phyloP scores from a whole-genome alignment of 2,329 filamentous ascomycete genomes.

The Aspergillus quadrilineatus region DNA sequence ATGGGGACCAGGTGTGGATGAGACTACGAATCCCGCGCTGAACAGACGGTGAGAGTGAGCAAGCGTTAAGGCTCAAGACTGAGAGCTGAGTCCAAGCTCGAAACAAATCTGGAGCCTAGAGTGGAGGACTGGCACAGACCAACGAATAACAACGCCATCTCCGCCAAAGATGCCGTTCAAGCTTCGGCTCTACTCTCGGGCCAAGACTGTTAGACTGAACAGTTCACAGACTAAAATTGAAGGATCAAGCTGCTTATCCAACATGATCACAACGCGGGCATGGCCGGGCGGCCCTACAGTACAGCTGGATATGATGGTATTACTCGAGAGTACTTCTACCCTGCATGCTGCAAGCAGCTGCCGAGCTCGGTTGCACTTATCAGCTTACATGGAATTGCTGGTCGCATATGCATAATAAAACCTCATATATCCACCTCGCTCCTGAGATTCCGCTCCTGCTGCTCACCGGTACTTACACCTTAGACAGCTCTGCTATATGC shows the following conservation, averaged over 20 bases:
- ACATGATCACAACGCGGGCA: neutral
- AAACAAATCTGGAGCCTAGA: constrained; percentile 4
- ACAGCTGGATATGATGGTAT: neutral
- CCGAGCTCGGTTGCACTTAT: constrained; percentile 1
- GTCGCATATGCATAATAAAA: constrained; percentile 1
- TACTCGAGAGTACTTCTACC: neutral
- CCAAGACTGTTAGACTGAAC: neutral
- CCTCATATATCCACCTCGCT: neutral
- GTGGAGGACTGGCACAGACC: neutral
- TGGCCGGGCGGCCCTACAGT: neutral
- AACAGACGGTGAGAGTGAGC: constrained; percentile 6
- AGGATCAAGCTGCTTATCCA: constrained; percentile 1
- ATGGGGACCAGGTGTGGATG: neutral
- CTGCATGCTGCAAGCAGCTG: constrained; percentile 3
- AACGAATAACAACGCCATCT: constrained; percentile 4
- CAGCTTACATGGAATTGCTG: neutral
- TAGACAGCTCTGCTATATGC: neutral
- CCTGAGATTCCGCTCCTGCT: neutral
- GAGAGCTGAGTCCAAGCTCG: neutral
- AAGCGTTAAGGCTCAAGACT: neutral
- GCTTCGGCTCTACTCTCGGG: constrained; percentile 6
- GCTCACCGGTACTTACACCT: neutral
- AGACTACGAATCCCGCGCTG: neutral
- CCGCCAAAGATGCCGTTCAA: constrained; percentile 6
- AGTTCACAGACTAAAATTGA: neutral